Base-by-base conservation (phyloP, 108 stramenopile species). In the Cyclotella atomus region DNA sequence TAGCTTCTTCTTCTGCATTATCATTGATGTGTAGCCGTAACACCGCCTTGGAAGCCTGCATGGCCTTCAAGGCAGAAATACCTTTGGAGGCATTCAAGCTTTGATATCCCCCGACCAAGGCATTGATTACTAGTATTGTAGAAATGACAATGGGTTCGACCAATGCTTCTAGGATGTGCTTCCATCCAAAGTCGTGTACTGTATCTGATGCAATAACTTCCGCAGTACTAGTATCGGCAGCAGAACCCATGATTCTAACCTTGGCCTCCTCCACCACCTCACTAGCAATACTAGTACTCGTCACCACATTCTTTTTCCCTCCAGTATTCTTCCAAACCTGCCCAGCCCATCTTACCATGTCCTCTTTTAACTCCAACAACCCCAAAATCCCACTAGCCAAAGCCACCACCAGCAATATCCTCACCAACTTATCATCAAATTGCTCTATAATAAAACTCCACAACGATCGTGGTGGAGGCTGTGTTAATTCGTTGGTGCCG, bases 61-160 rank as follows among this genome's bases (percentile, higher is more conserved):
- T 86, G 43, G 86, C 64, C 60, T 89, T 88, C 35, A 95, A 86
- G 38, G 92, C 91, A 12, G 89, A 89, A 30, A 95, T 69, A 1
- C 86, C 81, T 73, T 97, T 93, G 38, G 98, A 89, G 16, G 98
- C 97, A 53, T 97, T 91, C 68, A 99, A 75, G 2, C 85, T 84
- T 83, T 98, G 98, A 91, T 91, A 96, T 0, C 98, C 96, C 28
- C 98, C 99, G 2, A 99, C 97, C 30, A 94, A 83, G 8, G 99
- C 99, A 84, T 99, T 99, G 46, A 98, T 57, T 8, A 98, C 79
- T 34, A 99, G 84, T 71, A 99, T 98, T 25, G 91, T 73, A 2
- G 97, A 54, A 73, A 99, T 99, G 54, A 98, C 96, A 12, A 91
- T 45, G n/a, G 99, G 99, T 83, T 99, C 99, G 44, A 97, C 88